Percentiles rank a stretch among this genome's conserved stretches.
These are phyloP conservation scores for Hypoxylon perforatum DNA, from an alignment of 495 filamentous ascomycete genomes.

Conservation along the genomic window DNA sequence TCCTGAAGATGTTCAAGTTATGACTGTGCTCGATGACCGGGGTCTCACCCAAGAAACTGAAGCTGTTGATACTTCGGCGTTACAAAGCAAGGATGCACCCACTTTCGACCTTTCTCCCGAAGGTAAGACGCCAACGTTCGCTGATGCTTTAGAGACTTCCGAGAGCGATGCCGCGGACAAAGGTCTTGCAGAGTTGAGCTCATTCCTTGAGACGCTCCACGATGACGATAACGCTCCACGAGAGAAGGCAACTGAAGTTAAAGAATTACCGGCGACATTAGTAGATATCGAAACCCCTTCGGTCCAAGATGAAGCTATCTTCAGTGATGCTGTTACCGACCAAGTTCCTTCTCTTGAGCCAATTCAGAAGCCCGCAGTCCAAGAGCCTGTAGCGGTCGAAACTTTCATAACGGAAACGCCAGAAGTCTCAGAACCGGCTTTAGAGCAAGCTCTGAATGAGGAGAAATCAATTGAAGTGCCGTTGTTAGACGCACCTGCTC, in stretches of 20 bases:
- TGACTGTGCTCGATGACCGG: conserved; percentile 37
- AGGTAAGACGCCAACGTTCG: conserved; percentile 5
- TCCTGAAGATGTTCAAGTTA: conserved; percentile 39
- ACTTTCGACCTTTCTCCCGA: conserved; percentile 1
- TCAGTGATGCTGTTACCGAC: conserved; percentile 6
- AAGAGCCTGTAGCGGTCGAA: background rate
- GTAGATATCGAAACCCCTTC: conserved; percentile 6
- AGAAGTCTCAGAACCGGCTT: background rate
- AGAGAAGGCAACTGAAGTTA: background rate
- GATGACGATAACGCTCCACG: background rate
- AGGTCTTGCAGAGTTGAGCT: background rate
- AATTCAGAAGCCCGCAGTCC: background rate
- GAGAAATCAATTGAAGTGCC: conserved; percentile 8
- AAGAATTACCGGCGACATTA: background rate
- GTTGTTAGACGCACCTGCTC: background rate
- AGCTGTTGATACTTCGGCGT: conserved; percentile 5
- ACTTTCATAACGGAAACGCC: background rate
- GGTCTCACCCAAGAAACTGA: conserved; percentile 8
- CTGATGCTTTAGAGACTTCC: conserved; percentile 20
- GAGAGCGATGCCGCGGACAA: conserved; percentile 3
- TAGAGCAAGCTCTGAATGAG: conserved; percentile 2
- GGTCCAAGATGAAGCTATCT: conserved; percentile 20
- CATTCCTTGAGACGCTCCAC: conserved; percentile 12
- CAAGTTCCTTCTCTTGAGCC: conserved; percentile 1
- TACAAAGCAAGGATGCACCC: conserved; percentile 3